Base-by-base conservation (phyloP, 177 flowering plant species). In the Vitis hybrid region DNA sequence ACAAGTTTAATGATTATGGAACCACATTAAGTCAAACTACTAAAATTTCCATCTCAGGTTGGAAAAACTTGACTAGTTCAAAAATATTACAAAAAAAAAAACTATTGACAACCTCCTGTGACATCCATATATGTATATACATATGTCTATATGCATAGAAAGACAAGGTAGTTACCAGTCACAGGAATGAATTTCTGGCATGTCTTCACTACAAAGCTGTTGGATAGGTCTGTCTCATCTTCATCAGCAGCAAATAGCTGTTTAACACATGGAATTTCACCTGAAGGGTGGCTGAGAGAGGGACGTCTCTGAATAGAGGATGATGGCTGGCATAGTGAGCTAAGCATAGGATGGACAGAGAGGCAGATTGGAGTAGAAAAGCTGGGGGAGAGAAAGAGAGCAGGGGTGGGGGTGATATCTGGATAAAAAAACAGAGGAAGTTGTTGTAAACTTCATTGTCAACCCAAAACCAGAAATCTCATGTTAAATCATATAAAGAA, bases 141-240 rank as follows among this genome's bases (percentile, higher is more conserved):
- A 8, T 23, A 40, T 17, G 56, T 6, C 1, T 26, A 65, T 51
- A 69, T 23, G 54, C 11, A 69, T 57, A 59, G 4, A n/a, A 13
- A 9, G 65, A 75, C 64, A 26, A 74, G 58, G 49, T 65, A 30
- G 18, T 77, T 89, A 94, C 99, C 52, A 45, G 97, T 90, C 30
- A 94, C 91, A 45, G 97, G 97, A 59, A 94, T 92, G 81, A 89
- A 84, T 75, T 85, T 92, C 81, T 88, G 94, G 86, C 99, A 94
- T 56, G 93, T 88, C 87, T 90, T 94, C 70, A 94, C 97, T 50
- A 94, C 67, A 75, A 94, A 86, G 77, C 90, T 94, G 71, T 92
- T 75, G 3, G 97, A 94, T 66, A 94, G 80, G 74, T 94, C 97
- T 21, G 78, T 56, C 62, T 92, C 97, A 69, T 90, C 97, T 70